A percentile compares a stretch with the other conserved stretches of the same genome.
phyloP scores from a whole-genome alignment of 1,284 basidiomycete species.

The Uromyces viciae-fabae region DNA sequence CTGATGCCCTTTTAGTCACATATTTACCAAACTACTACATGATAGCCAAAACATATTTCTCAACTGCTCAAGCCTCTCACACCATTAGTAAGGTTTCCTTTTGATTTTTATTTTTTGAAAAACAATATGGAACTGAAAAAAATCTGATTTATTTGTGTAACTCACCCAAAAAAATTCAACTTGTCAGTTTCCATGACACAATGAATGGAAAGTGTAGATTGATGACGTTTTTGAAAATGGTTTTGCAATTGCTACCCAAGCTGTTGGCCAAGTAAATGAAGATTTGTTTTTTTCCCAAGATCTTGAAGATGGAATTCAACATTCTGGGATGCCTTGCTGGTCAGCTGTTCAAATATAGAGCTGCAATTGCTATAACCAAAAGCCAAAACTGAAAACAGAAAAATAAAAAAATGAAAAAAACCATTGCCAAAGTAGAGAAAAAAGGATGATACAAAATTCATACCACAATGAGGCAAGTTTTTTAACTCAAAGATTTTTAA shows the following conservation, averaged over 20 bases:
- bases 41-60: conserved; percentile 33
- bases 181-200: neutral
- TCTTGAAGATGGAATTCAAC: conserved; percentile 17
- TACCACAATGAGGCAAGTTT: too few species aligned
- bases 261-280: conserved; percentile 13
- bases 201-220: conserved; percentile 16
- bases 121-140: too few species aligned
- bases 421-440: too few species aligned
- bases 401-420: too few species aligned
- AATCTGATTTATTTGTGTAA: too few species aligned
- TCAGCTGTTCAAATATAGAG: too few species aligned
- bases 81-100: conserved; percentile 1
- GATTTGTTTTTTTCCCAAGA: conserved; percentile 24
- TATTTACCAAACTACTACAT: conserved; percentile 43
- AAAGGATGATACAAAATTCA: too few species aligned
- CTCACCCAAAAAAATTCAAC: too few species aligned
- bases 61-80: conserved; percentile 26
- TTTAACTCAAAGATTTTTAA: too few species aligned
- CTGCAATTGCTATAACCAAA: too few species aligned
- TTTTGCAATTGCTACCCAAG: conserved; percentile 43
- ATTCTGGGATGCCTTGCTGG: conserved; percentile 12
- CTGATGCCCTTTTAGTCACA: conserved; percentile 27
- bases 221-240: conserved; percentile 43
- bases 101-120: too few species aligned
- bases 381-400: too few species aligned